Evolutionary conservation across 192 early-diverging fungal genomes (phyloP).

Genomic region (Podila verticillata): DNA sequence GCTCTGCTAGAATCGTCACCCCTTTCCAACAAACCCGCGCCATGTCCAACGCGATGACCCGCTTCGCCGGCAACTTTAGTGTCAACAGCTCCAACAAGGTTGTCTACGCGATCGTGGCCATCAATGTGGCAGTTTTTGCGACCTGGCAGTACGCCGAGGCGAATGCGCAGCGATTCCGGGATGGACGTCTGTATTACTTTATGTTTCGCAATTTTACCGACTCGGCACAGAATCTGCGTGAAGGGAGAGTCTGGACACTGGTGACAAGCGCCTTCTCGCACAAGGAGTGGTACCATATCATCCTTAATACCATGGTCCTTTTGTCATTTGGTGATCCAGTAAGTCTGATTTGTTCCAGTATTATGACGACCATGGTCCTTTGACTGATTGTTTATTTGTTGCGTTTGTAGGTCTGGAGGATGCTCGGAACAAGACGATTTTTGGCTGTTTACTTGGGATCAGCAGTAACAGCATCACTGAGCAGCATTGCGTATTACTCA

Average conservation of each 20-base stretch:
- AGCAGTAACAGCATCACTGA: slow-evolving; percentile 48
- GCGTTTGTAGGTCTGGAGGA: slow-evolving; percentile 12
- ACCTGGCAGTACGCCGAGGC: slow-evolving; percentile 60
- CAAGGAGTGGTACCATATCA: slow-evolving; percentile 54
- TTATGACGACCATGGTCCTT: not conserved
- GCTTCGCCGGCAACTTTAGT: slow-evolving; percentile 16
- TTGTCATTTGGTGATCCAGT: slow-evolving; percentile 57
- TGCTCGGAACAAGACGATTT: slow-evolving; percentile 55
- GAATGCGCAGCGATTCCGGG: slow-evolving; percentile 50
- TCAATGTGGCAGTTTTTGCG: slow-evolving; percentile 55
- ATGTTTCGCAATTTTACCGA: slow-evolving; percentile 58
- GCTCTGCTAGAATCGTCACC: no score
- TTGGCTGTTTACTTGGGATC: slow-evolving; percentile 55
- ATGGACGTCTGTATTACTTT: slow-evolving; percentile 46
- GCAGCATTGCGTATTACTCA: slow-evolving; percentile 44
- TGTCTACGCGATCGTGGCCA: slow-evolving; percentile 52
- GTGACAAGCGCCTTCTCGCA: slow-evolving; percentile 59
- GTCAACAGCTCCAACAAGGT: slow-evolving; percentile 29
- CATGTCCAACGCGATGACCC: not conserved
- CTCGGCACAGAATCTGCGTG: slow-evolving; percentile 33
- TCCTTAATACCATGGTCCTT: slow-evolving; percentile 59
- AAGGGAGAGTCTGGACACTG: slow-evolving; percentile 57
- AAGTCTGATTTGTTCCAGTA: not conserved
- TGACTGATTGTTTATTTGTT: not conserved
- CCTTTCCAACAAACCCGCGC: not conserved